These are phyloP conservation scores for Pyrenula aspistea DNA, from an alignment of 495 filamentous ascomycete genomes.

Conservation along the genomic window DNA sequence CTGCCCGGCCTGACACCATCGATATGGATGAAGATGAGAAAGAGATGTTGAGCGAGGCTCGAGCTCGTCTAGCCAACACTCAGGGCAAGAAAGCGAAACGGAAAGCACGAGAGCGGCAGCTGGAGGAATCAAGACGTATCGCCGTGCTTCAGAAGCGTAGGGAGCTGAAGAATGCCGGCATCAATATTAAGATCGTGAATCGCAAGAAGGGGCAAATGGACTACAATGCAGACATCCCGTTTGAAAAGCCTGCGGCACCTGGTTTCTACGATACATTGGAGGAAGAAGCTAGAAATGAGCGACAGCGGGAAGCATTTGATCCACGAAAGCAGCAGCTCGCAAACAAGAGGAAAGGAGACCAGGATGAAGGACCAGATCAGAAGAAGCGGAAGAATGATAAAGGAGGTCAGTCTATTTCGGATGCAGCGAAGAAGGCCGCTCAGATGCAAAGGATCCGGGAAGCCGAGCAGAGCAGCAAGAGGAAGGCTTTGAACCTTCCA, in stretches of 20 bases:
- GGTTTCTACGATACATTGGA: slow-evolving; percentile 92
- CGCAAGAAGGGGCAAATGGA: slow-evolving; percentile 95
- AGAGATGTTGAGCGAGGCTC: slow-evolving; percentile 96
- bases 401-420: slow-evolving; percentile 57
- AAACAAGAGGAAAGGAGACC: slow-evolving; percentile 90
- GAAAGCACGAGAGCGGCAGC: slow-evolving; percentile 88
- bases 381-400: slow-evolving; percentile 86
- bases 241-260: slow-evolving; percentile 79
- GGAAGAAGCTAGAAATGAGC: slow-evolving; percentile 71
- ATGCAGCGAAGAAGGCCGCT: slow-evolving; percentile 86
- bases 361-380: slow-evolving; percentile 66
- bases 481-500: slow-evolving; percentile 66
- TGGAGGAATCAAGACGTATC: slow-evolving; percentile 84
- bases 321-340: slow-evolving; percentile 89
- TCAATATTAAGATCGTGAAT: slow-evolving; percentile 94
- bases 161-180: slow-evolving; percentile 92
- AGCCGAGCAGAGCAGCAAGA: slow-evolving; percentile 91
- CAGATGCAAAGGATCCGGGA: slow-evolving; percentile 94
- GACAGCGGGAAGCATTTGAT: slow-evolving; percentile 77
- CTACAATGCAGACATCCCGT: slow-evolving; percentile 97
- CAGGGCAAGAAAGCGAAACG: slow-evolving; percentile 99
- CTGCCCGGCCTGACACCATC: slow-evolving; percentile 92
- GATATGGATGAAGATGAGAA: slow-evolving; percentile 98
- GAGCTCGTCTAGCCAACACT: slow-evolving; percentile 90
- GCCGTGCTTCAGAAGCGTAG: slow-evolving; percentile 89